Base-by-base conservation (phyloP, 1,284 basidiomycete species). In the Cryptococcus amylolentus region DNA sequence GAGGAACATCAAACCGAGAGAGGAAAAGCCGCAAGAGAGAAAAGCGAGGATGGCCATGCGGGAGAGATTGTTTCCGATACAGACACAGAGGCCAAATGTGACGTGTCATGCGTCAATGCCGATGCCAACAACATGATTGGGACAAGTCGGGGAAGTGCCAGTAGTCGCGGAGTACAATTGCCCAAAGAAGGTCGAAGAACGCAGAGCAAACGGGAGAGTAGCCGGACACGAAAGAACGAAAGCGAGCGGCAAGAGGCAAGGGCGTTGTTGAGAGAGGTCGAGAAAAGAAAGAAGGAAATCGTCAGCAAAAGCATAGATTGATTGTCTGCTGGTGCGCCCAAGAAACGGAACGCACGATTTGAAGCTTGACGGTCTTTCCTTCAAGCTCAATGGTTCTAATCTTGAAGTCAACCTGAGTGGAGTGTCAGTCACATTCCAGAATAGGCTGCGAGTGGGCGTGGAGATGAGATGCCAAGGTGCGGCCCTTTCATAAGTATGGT, bases 341-440 rank as follows among this genome's bases (percentile, higher is more conserved):
- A 35, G 44, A 55, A 53, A 47, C 37, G 46, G 63, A 49, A 85
- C 93, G 81, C 75, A 97, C 94, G 79, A 99, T 99, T 81, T 98
- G 96, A 60, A 99, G 85, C 80, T 98, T 99, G 72, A 98, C 92
- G 2, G 92, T 98, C 89, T 98, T 98, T 66, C 95, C 95, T 78
- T 98, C 96, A 54, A 99, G 84, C 80, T 99, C 96, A 77, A 99
- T 98, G 49, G 96, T 99, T 69, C 96, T 85, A 81, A 99, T 98
- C 88, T 99, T 99, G 83, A 98, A 99, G 82, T 99, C 96, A 59
- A 98, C 76, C 75, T 76, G 43, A 18, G 20, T 38, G 18, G 31
- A 27, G 48, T 54, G 52, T 45, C 38, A 57, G 51, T 48, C 49
- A 39, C 31, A 35, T 35, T 23, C 3, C 23, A 23, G 26, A 9